Base-by-base conservation (phyloP, 2,329 filamentous ascomycete genomes). In the Arachnomyces sp. region DNA sequence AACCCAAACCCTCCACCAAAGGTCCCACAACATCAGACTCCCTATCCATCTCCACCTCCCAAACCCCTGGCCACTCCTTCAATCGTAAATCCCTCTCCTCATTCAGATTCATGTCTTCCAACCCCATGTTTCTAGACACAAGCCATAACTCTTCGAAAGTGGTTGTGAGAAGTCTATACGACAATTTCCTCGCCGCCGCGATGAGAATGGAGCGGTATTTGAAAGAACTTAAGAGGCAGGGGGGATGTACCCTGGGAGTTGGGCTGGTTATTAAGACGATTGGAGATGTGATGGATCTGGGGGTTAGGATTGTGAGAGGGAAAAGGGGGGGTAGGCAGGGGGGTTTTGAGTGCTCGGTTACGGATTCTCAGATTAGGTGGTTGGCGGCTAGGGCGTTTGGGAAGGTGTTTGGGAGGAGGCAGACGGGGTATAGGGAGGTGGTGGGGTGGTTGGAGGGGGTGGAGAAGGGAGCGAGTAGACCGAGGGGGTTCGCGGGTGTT, bases 21-120 rank as follows among this genome's bases (percentile, higher is more conserved):
- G 72, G 59, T 25, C 45, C 53, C 70, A 75, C 68, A 29, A 61
- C 88, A 21, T 76, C 78, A 33, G 77, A 89, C 58, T 78, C 84
- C 0, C 67, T 95, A 34, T 95, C 87, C 0, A 79, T 95, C 9
- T 87, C 95, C 45, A 78, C 77, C 47, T 76, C 78, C 11, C 82
- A 77, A 45, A 64, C 71, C 2, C 86, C 86, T 0, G 90, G 90
- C 3, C 78, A 79, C 49, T 80, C 78, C 8, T 93, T 95, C 52
- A 78, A 84, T 56, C 77, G 85, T 36, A 95, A 92, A 63, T 73
- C 86, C 11, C 67, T 95, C 31, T 68, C 69, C 47, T 58, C 79
- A 3, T 87, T 96, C 69, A 89, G 88, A 59, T 79, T 92, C 38
- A 86, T 94, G 57, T 81, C 88, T 38, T 84, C 92, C 52, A 70